A percentile compares a stretch with the other conserved stretches of the same genome.
phyloP scores from a whole-genome alignment of 139 green algal genomes.

The Protoeuglena noctilucae region DNA sequence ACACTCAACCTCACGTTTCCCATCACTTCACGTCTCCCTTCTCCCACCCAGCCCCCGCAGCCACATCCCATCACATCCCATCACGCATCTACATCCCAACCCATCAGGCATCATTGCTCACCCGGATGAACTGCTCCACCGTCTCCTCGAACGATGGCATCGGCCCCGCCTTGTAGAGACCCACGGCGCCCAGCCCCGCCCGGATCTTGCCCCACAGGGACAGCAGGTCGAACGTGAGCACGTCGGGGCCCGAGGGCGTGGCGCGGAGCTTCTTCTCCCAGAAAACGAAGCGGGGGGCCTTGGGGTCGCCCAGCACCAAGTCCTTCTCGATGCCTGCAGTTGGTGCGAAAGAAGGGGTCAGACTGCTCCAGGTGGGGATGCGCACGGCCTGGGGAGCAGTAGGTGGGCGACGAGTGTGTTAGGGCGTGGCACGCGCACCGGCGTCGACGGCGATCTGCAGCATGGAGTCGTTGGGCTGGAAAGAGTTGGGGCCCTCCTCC shows the following conservation, averaged over 20 bases:
- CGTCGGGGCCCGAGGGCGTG: conserved; percentile 65
- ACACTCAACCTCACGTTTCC: no score
- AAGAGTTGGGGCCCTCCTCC: conserved; percentile 97
- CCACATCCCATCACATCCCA: no score
- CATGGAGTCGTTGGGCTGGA: conserved; percentile 88
- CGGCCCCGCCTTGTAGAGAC: conserved; percentile 43
- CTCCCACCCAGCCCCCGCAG: no score
- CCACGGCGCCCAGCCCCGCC: conserved; percentile 80
- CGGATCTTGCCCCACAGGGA: conserved; percentile 80
- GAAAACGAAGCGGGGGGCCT: conserved; percentile 80
- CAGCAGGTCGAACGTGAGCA: conserved; percentile 84
- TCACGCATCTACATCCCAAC: no score
- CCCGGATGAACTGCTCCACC: conserved; percentile 91
- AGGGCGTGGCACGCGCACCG: no score
- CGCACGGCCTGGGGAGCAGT: no score
- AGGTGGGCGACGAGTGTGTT: no score
- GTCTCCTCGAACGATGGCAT: conserved; percentile 53
- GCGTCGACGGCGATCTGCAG: conserved; percentile 64
- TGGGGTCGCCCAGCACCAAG: conserved; percentile 86
- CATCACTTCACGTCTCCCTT: no score
- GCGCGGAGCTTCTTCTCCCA: conserved; percentile 78
- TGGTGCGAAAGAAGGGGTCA: no score
- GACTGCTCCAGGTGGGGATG: no score
- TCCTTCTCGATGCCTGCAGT: no score
- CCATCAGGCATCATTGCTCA: no score